Percentiles rank a stretch among this genome's conserved stretches.
Conservation (phyloP, 768 basidiomycete species). For the Cyclocybe cylindracea region DNA sequence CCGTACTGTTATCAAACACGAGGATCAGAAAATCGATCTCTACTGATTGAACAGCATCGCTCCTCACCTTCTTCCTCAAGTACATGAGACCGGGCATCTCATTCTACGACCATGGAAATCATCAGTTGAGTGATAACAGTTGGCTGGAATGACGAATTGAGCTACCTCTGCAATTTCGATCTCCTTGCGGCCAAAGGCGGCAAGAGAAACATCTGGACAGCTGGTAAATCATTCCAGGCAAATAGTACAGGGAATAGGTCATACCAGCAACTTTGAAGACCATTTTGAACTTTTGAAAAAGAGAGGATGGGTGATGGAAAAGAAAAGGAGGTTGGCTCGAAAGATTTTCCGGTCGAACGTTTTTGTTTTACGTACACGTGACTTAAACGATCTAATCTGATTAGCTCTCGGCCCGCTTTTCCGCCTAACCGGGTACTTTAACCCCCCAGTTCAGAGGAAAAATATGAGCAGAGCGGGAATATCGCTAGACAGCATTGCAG, state of each 20-base stretch:
- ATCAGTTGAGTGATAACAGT: constrained; percentile 15
- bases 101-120: constrained; percentile 48
- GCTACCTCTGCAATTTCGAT: constrained; percentile 97
- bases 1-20: constrained; percentile 57
- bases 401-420: neutral
- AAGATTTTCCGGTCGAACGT: constrained; percentile 34
- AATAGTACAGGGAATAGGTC: constrained; percentile 10
- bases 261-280: constrained; percentile 90
- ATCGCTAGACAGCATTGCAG: no score
- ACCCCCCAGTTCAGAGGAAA: no score
- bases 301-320: constrained; percentile 22
- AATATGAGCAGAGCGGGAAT: no score
- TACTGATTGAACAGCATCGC: constrained; percentile 5
- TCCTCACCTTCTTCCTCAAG: constrained; percentile 77
- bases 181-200: constrained; percentile 99
- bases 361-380: constrained; percentile 37
- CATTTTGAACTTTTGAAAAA: constrained; percentile 49
- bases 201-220: constrained; percentile 83
- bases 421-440: no score
- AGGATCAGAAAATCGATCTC: constrained; percentile 21
- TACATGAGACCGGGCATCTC: constrained; percentile 98
- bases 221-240: constrained; percentile 2
- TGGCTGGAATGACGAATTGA: constrained; percentile 2
- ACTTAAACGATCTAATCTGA: constrained; percentile 5
- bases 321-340: constrained; percentile 12